These are phyloP conservation scores for Mallotus repandus DNA, from an alignment of 441 rosid genomes.

Conservation along the genomic window DNA sequence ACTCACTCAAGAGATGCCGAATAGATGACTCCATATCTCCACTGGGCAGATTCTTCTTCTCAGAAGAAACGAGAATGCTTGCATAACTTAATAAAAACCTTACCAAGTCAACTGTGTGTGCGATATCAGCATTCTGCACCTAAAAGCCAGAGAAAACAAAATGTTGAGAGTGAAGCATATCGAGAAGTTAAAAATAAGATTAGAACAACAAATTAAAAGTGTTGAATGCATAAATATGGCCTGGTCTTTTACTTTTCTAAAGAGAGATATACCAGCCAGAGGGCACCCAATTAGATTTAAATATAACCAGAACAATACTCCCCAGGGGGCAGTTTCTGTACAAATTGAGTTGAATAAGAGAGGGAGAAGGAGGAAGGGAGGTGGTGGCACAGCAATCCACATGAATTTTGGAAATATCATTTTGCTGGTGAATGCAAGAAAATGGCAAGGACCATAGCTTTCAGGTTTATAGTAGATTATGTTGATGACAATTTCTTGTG, in stretches of 20 bases:
- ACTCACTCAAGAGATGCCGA: slow-evolving; percentile 55
- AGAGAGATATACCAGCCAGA: neutral
- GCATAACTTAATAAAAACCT: slow-evolving; percentile 69
- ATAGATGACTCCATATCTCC: slow-evolving; percentile 55
- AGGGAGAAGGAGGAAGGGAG: neutral
- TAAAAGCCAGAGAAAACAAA: slow-evolving; percentile 22
- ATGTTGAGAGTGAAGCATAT: neutral
- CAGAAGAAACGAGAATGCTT: slow-evolving; percentile 39
- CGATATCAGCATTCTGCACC: slow-evolving; percentile 42
- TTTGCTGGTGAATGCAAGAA: neutral
- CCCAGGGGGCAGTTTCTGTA: no score
- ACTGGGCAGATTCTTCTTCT: slow-evolving; percentile 29
- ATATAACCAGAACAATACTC: no score
- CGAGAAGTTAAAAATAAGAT: neutral
- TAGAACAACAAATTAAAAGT: neutral
- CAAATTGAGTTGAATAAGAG: neutral
- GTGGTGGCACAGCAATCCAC: neutral
- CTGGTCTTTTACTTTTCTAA: neutral
- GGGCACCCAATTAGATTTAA: no score
- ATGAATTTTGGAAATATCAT: neutral
- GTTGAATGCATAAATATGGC: no score
- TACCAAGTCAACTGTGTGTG: slow-evolving; percentile 71
- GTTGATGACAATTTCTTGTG: no score
- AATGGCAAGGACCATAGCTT: no score
- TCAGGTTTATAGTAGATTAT: neutral